phyloP scores from a whole-genome alignment of 2,329 filamentous ascomycete species.

The Colletotrichum melonis region DNA sequence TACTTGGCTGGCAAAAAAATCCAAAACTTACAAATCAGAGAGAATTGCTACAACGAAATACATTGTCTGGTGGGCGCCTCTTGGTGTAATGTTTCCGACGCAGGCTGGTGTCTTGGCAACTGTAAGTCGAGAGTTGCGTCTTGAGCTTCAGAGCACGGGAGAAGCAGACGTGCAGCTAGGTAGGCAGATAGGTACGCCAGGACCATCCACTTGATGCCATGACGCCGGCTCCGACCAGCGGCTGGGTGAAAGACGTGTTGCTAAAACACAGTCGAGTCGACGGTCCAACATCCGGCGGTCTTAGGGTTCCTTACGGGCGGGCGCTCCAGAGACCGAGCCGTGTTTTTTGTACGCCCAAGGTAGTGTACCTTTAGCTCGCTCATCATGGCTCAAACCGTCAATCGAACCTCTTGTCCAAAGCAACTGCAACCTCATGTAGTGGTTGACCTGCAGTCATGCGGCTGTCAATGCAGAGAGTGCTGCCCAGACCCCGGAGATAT shows the following conservation, averaged over 20 bases:
- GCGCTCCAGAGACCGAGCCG: background rate
- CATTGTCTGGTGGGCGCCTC: background rate
- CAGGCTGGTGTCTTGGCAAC: background rate
- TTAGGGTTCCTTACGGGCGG: conserved; percentile 7
- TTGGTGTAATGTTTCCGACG: background rate
- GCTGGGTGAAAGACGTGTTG: background rate
- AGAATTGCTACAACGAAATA: background rate
- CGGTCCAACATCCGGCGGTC: background rate
- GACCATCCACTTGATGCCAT: background rate
- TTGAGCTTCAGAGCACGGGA: background rate
- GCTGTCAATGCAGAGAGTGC: background rate
- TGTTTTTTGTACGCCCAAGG: background rate
- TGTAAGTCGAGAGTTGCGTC: background rate
- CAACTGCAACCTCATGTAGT: background rate
- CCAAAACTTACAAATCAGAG: background rate
- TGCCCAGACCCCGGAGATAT: background rate
- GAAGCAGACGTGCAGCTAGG: background rate
- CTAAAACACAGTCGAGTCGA: conserved; percentile 12
- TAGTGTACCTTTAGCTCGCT: background rate
- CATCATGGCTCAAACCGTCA: background rate
- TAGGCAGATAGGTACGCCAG: background rate
- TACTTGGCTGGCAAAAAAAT: background rate
- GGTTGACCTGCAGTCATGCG: background rate
- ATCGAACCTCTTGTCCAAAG: background rate
- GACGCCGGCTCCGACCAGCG: background rate